Evolutionary conservation across 345 rosid species (phyloP), one percentile per base, ranked within the genome.

Genomic region (Crucihimalaya himalaica): DNA sequence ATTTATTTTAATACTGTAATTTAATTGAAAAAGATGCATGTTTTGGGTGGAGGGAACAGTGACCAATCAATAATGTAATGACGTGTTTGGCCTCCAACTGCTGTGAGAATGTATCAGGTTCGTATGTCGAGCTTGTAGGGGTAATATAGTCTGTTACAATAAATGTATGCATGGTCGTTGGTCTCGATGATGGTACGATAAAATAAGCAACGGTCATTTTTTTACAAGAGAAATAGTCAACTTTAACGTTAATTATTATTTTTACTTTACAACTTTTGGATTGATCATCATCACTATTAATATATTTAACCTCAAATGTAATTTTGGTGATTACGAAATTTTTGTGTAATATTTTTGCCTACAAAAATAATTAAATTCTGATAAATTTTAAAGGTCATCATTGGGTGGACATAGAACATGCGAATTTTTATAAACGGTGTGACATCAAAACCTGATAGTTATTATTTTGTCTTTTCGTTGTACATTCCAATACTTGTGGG

Each of bases 401-500:
- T 18, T 3, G 51, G 21, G 5, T 75, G 35, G 74, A 75, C 64
- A 68, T 61, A 42, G 74, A 68, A 75, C 79, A 68, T 75, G 79
- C 70, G 56, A 61, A n/a, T 37, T 21, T 68, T 28, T 61, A 43
- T 43, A 75, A 32, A 18, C 11, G 42, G 50, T 23, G 74, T 61
- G 74, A 75, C 79, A 75, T 75, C 25, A 43, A 52, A 40, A 75
- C 58, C 61, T 40, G 4, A 32, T 50, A 68, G 32, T 68, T 51
- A 75, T 68, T 68, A 62, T 53, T 42, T 61, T 75, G 79, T 67
- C 73, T 67, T 50, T 29, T 40, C 55, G 29, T 39, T 53, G 47
- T 68, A 68, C 48, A 68, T 62, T 75, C 74, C 74, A 75, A 68
- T 53, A 68, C 63, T 51, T 32, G 79, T 68, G 79, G 79, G 79